A percentile compares a stretch with the other conserved stretches of the same genome.
Conservation (phyloP, 2,329 filamentous ascomycete genomes). For the Zarea fungicola region DNA sequence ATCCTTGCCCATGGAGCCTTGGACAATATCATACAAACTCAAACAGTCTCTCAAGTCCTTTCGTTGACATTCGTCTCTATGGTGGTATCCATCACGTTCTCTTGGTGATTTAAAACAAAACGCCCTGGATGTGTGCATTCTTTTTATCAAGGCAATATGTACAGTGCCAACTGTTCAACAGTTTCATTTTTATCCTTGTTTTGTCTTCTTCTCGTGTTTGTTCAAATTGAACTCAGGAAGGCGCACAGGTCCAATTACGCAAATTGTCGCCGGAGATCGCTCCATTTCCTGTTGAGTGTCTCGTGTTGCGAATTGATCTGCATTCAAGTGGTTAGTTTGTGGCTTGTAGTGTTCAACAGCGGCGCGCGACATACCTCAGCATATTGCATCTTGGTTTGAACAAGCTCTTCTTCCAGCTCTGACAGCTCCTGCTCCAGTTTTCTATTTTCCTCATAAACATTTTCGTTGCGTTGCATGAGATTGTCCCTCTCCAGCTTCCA, state of each 20-base stretch:
- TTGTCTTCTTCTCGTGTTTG: not conserved
- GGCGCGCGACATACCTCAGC: slow-evolving; percentile 69
- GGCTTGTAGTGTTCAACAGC: not conserved
- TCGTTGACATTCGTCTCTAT: not conserved
- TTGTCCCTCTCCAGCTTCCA: slow-evolving; percentile 83
- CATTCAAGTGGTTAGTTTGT: not conserved
- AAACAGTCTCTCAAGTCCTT: not conserved
- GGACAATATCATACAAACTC: not conserved
- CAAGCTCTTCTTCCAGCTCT: slow-evolving; percentile 88
- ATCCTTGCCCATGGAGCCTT: not conserved
- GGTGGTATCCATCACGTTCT: not conserved
- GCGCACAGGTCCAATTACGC: slow-evolving; percentile 25
- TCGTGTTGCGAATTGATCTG: slow-evolving; percentile 69
- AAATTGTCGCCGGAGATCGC: slow-evolving; percentile 61
- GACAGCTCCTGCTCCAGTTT: slow-evolving; percentile 81
- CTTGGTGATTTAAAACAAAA: not conserved
- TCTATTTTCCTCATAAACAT: slow-evolving; percentile 91
- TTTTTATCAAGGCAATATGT: slow-evolving; percentile 8
- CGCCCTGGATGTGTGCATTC: not conserved
- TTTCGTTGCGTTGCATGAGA: slow-evolving; percentile 85
- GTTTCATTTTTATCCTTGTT: not conserved
- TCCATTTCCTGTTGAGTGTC: slow-evolving; percentile 70
- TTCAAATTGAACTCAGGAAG: not conserved
- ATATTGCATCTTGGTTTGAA: slow-evolving; percentile 90
- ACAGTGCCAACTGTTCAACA: slow-evolving; percentile 5